phyloP scores from a whole-genome alignment of 164 flowering plant species.

The Tetrastigma voinierianum region DNA sequence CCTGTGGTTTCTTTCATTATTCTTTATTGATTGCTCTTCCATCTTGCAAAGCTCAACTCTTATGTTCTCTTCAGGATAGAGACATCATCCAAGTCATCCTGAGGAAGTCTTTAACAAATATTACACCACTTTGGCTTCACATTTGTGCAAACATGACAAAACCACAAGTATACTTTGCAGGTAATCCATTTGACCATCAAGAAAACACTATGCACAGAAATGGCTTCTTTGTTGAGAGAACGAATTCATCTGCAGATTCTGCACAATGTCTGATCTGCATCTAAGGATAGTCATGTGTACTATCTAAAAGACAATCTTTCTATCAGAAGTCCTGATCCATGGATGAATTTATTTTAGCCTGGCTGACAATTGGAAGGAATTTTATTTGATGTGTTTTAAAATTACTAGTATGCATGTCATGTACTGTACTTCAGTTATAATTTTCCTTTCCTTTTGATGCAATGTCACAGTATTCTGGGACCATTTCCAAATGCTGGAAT shows the following conservation, averaged over 20 bases:
- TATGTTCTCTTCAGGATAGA: constrained; percentile 63
- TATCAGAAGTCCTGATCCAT: too few relatives aligned
- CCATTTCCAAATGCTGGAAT: constrained; percentile 79
- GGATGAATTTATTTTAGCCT: too few relatives aligned
- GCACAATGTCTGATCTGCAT: too few relatives aligned
- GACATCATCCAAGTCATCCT: constrained; percentile 88
- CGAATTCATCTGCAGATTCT: too few relatives aligned
- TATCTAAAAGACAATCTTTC: too few relatives aligned
- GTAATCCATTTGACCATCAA: constrained; percentile 30
- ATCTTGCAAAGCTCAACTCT: constrained; percentile 1
- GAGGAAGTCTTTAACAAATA: constrained; percentile 92
- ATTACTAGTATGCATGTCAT: not conserved
- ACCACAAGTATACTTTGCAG: constrained; percentile 92
- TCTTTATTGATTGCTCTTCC: not conserved
- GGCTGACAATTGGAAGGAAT: too few relatives aligned
- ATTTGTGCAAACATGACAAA: constrained; percentile 91
- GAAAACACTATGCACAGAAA: too few relatives aligned
- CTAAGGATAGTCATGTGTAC: too few relatives aligned
- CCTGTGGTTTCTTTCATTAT: not conserved
- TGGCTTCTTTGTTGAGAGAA: too few relatives aligned
- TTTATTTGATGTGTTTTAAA: not conserved
- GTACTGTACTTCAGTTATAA: not conserved
- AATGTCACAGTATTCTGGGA: constrained; percentile 86
- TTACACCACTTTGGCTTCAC: constrained; percentile 76
- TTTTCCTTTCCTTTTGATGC: not conserved